Conservation (phyloP, 2,329 filamentous ascomycete genomes). For the Sphaerulina populicola region DNA sequence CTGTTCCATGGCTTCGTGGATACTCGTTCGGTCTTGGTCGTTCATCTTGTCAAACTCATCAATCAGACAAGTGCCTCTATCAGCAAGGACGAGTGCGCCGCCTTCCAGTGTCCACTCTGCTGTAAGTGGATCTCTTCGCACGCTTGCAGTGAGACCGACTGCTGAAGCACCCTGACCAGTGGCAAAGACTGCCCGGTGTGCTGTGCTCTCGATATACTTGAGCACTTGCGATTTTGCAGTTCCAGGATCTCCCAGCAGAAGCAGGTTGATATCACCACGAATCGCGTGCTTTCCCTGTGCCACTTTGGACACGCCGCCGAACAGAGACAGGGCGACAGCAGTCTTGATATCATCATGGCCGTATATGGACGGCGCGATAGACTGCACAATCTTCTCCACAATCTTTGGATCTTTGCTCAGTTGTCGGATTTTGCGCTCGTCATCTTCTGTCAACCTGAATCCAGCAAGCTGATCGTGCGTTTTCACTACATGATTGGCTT, state of each 20-base stretch:
- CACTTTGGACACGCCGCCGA: slow-evolving; percentile 86
- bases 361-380: slow-evolving; percentile 95
- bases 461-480: slow-evolving; percentile 94
- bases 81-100: slow-evolving; percentile 86
- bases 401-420: slow-evolving; percentile 86
- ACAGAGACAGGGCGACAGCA: slow-evolving; percentile 84
- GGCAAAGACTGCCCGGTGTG: slow-evolving; percentile 91
- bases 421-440: slow-evolving; percentile 81
- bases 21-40: slow-evolving; percentile 93
- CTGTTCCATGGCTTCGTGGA: slow-evolving; percentile 99
- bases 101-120: slow-evolving; percentile 97
- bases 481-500: slow-evolving; percentile 96
- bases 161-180: slow-evolving; percentile 95
- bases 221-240: slow-evolving; percentile 96
- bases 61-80: slow-evolving; percentile 89
- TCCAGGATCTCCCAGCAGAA: slow-evolving; percentile 91
- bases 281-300: slow-evolving; percentile 84
- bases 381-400: slow-evolving; percentile 83
- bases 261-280: slow-evolving; percentile 94
- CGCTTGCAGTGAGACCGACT: slow-evolving; percentile 93
- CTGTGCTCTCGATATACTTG: slow-evolving; percentile 96
- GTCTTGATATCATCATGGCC: slow-evolving; percentile 97
- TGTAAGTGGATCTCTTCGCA: slow-evolving; percentile 88
- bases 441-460: slow-evolving; percentile 89
- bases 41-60: slow-evolving; percentile 99